Percentiles rank a stretch among this genome's conserved stretches.
Conservation (phyloP, 306 rosid genomes). For the Benincasa hispida region DNA sequence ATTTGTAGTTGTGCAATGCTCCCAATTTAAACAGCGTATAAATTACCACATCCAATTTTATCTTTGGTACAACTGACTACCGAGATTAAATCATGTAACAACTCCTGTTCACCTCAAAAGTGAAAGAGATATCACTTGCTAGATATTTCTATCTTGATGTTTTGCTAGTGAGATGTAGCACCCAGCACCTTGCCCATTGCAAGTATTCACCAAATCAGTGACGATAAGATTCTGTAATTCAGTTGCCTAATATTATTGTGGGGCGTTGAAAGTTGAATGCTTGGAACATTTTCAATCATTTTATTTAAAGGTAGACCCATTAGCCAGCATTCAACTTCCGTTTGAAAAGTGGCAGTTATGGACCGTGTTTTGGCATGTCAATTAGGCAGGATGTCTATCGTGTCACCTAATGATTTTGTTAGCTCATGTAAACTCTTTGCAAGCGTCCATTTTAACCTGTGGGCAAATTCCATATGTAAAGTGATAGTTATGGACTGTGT, state of each 20-base stretch:
- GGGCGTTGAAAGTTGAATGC: background rate
- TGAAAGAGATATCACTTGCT: background rate
- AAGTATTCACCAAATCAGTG: background rate
- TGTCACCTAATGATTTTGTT: background rate
- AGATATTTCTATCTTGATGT: background rate
- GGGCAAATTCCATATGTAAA: no score
- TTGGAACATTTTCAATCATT: background rate
- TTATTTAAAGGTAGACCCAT: background rate
- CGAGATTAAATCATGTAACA: background rate
- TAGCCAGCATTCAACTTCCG: background rate
- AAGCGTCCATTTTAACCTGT: no score
- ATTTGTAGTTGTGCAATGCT: background rate
- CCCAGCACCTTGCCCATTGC: background rate
- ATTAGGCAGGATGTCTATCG: background rate
- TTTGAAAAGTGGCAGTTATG: background rate
- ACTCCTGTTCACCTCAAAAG: background rate
- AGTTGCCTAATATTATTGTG: background rate
- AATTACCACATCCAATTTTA: background rate
- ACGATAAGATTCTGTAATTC: background rate
- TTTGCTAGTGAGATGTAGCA: background rate
- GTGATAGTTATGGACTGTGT: no score
- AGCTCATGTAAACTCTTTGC: no score
- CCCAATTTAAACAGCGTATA: background rate
- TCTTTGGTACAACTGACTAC: background rate
- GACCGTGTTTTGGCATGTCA: background rate